Evolutionary conservation across 345 rosid species (phyloP).

Genomic region (Populus nigra): DNA sequence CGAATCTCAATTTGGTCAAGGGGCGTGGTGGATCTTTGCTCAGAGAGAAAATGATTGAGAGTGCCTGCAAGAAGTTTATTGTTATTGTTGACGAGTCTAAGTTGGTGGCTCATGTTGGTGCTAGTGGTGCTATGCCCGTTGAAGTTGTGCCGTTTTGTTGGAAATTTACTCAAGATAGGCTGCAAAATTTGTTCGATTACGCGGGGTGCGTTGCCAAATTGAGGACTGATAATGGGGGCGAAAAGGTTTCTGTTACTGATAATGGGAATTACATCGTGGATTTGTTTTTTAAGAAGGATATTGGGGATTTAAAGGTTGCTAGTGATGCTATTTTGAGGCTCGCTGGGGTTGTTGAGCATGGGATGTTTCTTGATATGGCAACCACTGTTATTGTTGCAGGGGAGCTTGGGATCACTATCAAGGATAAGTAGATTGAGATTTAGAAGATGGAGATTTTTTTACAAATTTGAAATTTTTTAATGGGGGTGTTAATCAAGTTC

Average conservation of each 20-base stretch:
- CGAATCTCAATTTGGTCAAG: slow-evolving; percentile 70
- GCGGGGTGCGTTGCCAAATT: slow-evolving; percentile 63
- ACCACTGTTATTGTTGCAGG: slow-evolving; percentile 90
- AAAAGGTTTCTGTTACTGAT: slow-evolving; percentile 67
- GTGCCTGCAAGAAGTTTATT: slow-evolving; percentile 67
- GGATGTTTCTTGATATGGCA: slow-evolving; percentile 94
- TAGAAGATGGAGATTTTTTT: not conserved
- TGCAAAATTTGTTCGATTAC: slow-evolving; percentile 46
- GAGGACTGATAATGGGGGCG: slow-evolving; percentile 25
- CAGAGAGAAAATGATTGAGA: slow-evolving; percentile 92
- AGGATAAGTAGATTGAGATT: slow-evolving; percentile 35
- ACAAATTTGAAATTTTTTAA: not conserved
- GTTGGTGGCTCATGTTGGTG: slow-evolving; percentile 63
- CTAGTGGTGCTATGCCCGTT: slow-evolving; percentile 78
- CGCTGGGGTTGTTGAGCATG: slow-evolving; percentile 92
- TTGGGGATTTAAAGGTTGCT: slow-evolving; percentile 69
- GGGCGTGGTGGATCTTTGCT: slow-evolving; percentile 92
- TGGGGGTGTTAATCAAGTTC: not conserved
- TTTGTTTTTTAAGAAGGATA: slow-evolving; percentile 61
- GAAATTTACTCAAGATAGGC: slow-evolving; percentile 60
- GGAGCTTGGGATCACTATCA: slow-evolving; percentile 66
- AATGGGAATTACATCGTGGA: slow-evolving; percentile 82
- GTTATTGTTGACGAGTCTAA: slow-evolving; percentile 75
- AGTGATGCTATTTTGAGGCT: slow-evolving; percentile 73
- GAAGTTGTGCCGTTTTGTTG: slow-evolving; percentile 87